Conservation (phyloP, 2,329 filamentous ascomycete genomes). For the Alternaria longipes region DNA sequence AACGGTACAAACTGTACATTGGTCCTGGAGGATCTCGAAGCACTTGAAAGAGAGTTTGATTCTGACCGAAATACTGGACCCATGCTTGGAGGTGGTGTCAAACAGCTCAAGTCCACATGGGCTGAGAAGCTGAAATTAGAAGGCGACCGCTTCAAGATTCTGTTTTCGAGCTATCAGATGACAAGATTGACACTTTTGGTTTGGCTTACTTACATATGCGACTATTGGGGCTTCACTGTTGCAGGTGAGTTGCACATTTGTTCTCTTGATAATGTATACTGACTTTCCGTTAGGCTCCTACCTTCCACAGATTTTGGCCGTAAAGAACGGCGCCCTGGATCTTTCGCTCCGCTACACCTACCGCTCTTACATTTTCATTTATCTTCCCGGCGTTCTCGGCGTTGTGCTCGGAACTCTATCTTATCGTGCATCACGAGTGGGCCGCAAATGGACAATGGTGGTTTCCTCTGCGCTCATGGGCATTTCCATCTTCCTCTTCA, state of each 20-base stretch:
- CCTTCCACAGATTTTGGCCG: conserved; percentile 60
- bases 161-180: conserved; percentile 57
- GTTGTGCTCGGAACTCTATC: conserved; percentile 60
- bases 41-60: conserved; percentile 45
- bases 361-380: conserved; percentile 64
- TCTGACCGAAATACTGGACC: conserved; percentile 28
- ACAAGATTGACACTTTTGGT: conserved; percentile 58
- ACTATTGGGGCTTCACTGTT: conserved; percentile 61
- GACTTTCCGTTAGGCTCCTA: conserved; percentile 52
- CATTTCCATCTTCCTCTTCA: conserved; percentile 57
- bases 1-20: conserved; percentile 51
- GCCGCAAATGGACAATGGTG: conserved; percentile 58
- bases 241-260: conserved; percentile 44
- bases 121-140: conserved; percentile 52
- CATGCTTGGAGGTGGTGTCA: conserved; percentile 44
- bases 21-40: conserved; percentile 49
- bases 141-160: conserved; percentile 54
- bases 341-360: conserved; percentile 60
- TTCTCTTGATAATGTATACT: conserved; percentile 6
- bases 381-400: conserved; percentile 62
- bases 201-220: conserved; percentile 63
- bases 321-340: conserved; percentile 60
- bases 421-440: conserved; percentile 57
- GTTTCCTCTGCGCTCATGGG: conserved; percentile 56
- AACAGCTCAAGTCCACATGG: conserved; percentile 43